phyloP scores from a whole-genome alignment of 225 moss, liverwort and hornwort species.

The Lunularia cruciata region DNA sequence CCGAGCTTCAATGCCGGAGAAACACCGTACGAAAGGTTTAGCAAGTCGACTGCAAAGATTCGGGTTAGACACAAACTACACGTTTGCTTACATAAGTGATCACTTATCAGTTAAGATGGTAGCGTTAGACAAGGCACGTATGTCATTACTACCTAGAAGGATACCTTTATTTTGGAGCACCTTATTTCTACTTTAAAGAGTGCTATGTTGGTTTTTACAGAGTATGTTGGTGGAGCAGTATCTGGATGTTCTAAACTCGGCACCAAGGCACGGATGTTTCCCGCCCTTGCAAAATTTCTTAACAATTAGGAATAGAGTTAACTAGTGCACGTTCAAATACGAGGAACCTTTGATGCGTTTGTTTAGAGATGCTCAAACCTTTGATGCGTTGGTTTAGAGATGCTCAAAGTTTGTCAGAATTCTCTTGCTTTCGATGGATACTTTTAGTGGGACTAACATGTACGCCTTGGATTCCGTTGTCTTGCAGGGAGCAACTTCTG shows the following conservation, averaged over 20 bases:
- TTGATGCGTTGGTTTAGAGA: too few species aligned
- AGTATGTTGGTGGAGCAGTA: conserved; percentile 32
- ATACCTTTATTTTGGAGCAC: neutral
- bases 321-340: too few species aligned
- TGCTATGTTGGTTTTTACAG: conserved; percentile 11
- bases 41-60: conserved; percentile 18
- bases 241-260: conserved; percentile 38
- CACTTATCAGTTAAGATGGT: too few species aligned
- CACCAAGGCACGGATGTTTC: conserved; percentile 24
- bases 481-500: conserved; percentile 38
- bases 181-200: neutral
- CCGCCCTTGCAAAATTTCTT: too few species aligned
- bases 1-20: neutral
- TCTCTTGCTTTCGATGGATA: too few species aligned
- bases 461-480: neutral
- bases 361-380: too few species aligned
- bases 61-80: conserved; percentile 17
- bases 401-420: too few species aligned
- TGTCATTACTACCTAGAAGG: neutral
- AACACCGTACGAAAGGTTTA: conserved; percentile 33
- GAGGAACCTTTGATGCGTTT: neutral
- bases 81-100: neutral
- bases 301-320: too few species aligned
- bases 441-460: too few species aligned
- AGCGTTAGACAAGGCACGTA: neutral